A percentile compares a stretch with the other conserved stretches of the same genome.
Conservation (phyloP, 2,329 filamentous ascomycete species). For the Sporothrix humicola region DNA sequence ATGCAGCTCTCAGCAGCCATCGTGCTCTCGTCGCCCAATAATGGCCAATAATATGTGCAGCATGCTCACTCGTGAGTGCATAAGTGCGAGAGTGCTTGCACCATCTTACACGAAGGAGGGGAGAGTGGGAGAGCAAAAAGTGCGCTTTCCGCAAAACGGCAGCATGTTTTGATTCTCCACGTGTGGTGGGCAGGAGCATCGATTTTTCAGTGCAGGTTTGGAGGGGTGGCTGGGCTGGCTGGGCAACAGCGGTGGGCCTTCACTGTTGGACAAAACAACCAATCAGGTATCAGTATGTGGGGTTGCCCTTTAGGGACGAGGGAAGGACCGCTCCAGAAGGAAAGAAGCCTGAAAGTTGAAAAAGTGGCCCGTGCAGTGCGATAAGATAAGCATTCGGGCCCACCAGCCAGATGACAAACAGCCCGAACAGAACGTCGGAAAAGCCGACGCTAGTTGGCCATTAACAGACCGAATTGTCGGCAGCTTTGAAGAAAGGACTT, state of each 20-base stretch:
- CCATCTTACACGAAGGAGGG: slow-evolving; percentile 21
- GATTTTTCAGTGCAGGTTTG: background rate
- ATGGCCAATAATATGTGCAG: slow-evolving; percentile 13
- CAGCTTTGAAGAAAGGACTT: background rate
- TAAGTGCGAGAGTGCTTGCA: slow-evolving; percentile 30
- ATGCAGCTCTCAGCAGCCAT: slow-evolving; percentile 18
- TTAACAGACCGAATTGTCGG: background rate
- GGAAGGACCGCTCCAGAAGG: background rate
- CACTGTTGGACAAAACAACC: background rate
- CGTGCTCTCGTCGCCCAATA: background rate
- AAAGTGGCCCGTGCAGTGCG: background rate
- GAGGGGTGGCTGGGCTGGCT: slow-evolving; percentile 33
- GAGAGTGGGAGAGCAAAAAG: background rate
- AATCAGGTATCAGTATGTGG: background rate
- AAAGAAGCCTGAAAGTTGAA: background rate
- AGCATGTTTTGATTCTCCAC: slow-evolving; percentile 33
- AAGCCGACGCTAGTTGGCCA: background rate
- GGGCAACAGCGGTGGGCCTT: slow-evolving; percentile 26
- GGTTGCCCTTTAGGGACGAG: background rate
- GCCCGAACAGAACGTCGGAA: background rate
- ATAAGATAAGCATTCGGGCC: background rate
- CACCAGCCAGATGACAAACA: background rate
- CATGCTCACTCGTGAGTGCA: slow-evolving; percentile 16
- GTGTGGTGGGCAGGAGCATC: background rate
- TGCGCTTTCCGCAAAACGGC: slow-evolving; percentile 21